Evolutionary conservation across 768 basidiomycete genomes (phyloP), one percentile per base, ranked within the genome.

Genomic region (Asterophora parasitica): DNA sequence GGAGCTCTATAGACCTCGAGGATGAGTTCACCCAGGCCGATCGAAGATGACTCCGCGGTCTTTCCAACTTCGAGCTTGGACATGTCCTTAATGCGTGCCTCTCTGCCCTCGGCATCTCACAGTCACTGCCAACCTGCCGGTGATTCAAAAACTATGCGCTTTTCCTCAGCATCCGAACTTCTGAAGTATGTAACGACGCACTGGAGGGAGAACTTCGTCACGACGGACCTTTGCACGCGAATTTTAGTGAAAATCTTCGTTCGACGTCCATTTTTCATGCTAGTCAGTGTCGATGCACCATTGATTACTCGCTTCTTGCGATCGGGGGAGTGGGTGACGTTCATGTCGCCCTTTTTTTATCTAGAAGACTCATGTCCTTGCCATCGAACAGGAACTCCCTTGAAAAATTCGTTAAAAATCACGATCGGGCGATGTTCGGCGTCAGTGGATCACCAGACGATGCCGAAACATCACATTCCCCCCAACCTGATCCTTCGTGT

Each of bases 211-310:
- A 71, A 89, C 58, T 92, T 85, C 57, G 92, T 97, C 26, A 95
- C 93, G 0, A 65, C 71, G n/a, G 86, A 90, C 60, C 64, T 94
- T 16, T 61, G 62, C 34, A 81, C 77, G 1, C 67, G 68, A 23
- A 66, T 73, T 3, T 65, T 81, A 12, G 70, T 98, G 30, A 77
- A 78, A 50, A 66, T 74, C 41, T 97, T 96, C 60, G 63, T 79
- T 30, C 92, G 83, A 59, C 73, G 96, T 13, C 96, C 96, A 0
- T 98, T 92, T 64, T 92, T 96, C 63, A 70, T 97, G 62, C 76
- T 98, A 17, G 68, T 96, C 37, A 77, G 70, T 39, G 75, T 92
- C 26, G 92, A 97, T 52, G 95, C 91, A 0, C 93, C 93, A 0
- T 59, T 94, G 27, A 64, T 81, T 35, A 69, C 77, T 36, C 75